A percentile compares a stretch with the other conserved stretches of the same genome.
phyloP scores from a whole-genome alignment of 306 rosid genomes.

The Lagenaria siceraria region DNA sequence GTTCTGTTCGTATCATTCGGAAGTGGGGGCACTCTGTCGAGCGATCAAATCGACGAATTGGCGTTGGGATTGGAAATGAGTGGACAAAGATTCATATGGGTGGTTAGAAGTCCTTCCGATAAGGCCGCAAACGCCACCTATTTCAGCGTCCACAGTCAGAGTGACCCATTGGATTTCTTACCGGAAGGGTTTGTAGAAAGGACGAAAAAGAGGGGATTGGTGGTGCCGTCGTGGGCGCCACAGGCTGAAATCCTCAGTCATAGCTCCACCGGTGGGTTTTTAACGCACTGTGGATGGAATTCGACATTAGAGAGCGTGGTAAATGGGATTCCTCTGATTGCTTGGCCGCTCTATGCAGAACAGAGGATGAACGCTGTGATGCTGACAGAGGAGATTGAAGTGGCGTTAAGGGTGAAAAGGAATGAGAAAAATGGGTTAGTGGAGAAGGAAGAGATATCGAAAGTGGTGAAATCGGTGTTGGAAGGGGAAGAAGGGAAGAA shows the following conservation, averaged over 20 bases:
- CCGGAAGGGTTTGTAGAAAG: constrained; percentile 52
- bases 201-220: constrained; percentile 25
- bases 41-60: constrained; percentile 19
- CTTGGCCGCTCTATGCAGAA: constrained; percentile 76
- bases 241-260: constrained; percentile 53
- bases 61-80: constrained; percentile 34
- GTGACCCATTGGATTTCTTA: constrained; percentile 27
- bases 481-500: constrained; percentile 76
- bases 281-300: constrained; percentile 86
- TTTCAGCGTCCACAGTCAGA: constrained; percentile 23
- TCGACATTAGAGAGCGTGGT: constrained; percentile 47
- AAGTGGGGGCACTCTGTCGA: constrained; percentile 33
- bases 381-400: constrained; percentile 24
- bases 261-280: constrained; percentile 46
- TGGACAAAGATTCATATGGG: constrained; percentile 33
- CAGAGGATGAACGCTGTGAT: constrained; percentile 63
- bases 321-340: constrained; percentile 51
- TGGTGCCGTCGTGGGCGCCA: constrained; percentile 66
- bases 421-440: constrained; percentile 28
- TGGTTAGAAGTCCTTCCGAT: constrained; percentile 27
- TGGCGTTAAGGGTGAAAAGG: constrained; percentile 29
- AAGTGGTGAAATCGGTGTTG: constrained; percentile 34
- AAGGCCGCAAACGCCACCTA: constrained; percentile 21
- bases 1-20: constrained; percentile 32
- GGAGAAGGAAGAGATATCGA: constrained; percentile 33